Evolutionary conservation across 129 eudicot species (phyloP), one percentile per base, ranked within the genome.

Genomic region (Escallonia herrerae): DNA sequence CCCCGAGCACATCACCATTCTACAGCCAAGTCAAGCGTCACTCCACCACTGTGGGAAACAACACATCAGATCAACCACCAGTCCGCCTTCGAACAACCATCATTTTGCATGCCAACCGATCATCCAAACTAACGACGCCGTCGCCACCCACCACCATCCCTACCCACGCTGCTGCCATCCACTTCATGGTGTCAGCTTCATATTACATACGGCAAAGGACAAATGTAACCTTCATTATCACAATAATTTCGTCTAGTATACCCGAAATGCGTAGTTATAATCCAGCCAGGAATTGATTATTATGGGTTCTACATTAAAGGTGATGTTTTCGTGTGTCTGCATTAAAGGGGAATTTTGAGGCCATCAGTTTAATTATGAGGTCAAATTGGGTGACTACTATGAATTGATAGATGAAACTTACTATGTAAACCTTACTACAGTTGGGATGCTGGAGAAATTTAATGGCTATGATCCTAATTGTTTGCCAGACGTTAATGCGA

Each of bases 311-410:
- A 72, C 81, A 70, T 15, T 79, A 37, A 77, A 82, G 46, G 84
- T 82, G 37, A 86, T 86, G 12, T 84, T 87, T 54, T 77, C 86
- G 5, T 87, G 95, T 58, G 60, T 64, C 40, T 87, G 91, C 59
- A 40, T 81, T 5, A 53, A 77, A 53, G 76, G 58, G 11, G 67
- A 58, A 41, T 87, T 84, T 67, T 63, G 76, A 56, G 81, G 78
- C 56, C 85, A 81, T 74, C 67, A 61, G 61, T 87, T 87, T 37
- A 50, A 44, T n/a, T 84, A 81, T 22, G 58, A 22, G 58, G 72
- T 72, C 70, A 68, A 60, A 43, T 8, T 64, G 11, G 76, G 54
- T 8, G 45, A 74, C 45, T 64, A 73, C 13, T 87, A 82, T 67
- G 39, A 5, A 15, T 6, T 12, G 10, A 77, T 87, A 40, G 88